phyloP scores from a whole-genome alignment of 345 rosid genomes.

The Cardamine occulta region DNA sequence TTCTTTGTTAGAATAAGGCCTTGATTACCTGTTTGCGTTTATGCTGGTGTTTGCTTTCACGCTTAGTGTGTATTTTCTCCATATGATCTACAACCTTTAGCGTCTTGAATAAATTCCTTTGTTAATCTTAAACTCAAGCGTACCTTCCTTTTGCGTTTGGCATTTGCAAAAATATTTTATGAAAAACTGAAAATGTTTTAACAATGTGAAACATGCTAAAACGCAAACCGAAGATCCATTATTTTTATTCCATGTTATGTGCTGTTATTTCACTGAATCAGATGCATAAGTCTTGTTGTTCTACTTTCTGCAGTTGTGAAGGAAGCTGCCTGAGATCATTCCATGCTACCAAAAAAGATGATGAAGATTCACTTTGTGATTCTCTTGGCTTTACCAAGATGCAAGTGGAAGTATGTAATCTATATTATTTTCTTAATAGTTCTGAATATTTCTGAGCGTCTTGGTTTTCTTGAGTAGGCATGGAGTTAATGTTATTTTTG shows the following conservation, averaged over 20 bases:
- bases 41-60: not conserved
- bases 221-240: conserved; percentile 11
- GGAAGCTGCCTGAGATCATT: conserved; percentile 94
- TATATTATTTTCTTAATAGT: conserved; percentile 21
- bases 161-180: not conserved
- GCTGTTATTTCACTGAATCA: conserved; percentile 22
- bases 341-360: conserved; percentile 68
- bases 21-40: conserved; percentile 3
- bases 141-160: conserved; percentile 3
- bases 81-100: not conserved
- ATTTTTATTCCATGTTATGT: conserved; percentile 10
- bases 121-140: not conserved
- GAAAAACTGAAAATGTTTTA: conserved; percentile 3
- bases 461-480: conserved; percentile 20
- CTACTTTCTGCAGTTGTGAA: conserved; percentile 66
- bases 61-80: conserved; percentile 1
- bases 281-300: conserved; percentile 33
- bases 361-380: conserved; percentile 62
- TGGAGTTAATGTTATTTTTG: conserved; percentile 26
- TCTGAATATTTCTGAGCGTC: conserved; percentile 6
- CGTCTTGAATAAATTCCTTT: not conserved
- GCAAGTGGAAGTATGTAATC: conserved; percentile 66
- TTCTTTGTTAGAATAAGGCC: conserved; percentile 9
- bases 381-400: conserved; percentile 65
- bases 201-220: conserved; percentile 13